Conservation (phyloP, 768 basidiomycete species). For the Lactarius vividus region DNA sequence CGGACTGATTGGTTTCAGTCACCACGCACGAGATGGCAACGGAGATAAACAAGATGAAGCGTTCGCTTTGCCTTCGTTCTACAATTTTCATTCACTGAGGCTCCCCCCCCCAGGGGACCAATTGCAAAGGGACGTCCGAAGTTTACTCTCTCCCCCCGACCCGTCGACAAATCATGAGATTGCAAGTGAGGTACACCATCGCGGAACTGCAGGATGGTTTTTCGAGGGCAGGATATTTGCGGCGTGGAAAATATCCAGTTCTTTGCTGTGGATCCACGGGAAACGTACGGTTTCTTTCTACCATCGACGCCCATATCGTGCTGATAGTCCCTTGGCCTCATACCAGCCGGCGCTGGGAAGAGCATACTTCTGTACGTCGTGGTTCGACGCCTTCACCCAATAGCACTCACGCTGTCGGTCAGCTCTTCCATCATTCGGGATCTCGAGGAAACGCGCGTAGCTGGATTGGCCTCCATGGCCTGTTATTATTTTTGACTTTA, state of each 20-base stretch:
- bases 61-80: neutral
- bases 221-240: neutral
- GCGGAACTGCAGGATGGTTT: constrained; percentile 7
- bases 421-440: neutral
- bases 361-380: constrained; percentile 2
- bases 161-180: constrained; percentile 10
- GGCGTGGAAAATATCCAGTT: constrained; percentile 4
- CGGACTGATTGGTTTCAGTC: neutral
- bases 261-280: constrained; percentile 16
- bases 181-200: neutral
- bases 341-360: constrained; percentile 14
- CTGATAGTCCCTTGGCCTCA: neutral
- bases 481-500: too few relatives aligned
- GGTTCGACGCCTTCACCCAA: neutral
- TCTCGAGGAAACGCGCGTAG: neutral
- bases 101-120: constrained; percentile 1
- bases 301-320: too few relatives aligned
- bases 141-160: constrained; percentile 9
- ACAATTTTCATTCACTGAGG: too few relatives aligned
- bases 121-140: neutral
- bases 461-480: neutral
- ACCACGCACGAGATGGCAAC: neutral
- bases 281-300: constrained; percentile 4
- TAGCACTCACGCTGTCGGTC: neutral
- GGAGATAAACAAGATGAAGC: constrained; percentile 12